Evolutionary conservation across 352 stramenopile genomes (phyloP).

Genomic region (Globisporangium paddicum): DNA sequence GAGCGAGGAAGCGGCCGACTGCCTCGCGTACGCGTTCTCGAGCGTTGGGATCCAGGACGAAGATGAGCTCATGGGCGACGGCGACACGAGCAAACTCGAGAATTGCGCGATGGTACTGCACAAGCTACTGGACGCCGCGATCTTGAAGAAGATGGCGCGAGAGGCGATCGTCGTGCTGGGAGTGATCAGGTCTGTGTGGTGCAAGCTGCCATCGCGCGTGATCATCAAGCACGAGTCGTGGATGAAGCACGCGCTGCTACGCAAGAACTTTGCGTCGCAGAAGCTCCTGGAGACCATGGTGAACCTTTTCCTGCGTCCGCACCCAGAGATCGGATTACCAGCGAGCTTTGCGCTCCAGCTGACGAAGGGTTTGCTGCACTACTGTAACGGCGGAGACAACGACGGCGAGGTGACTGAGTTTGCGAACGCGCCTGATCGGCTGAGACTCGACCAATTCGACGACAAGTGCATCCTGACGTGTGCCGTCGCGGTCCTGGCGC

Average conservation of each 20-base stretch:
- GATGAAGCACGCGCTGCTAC: slow-evolving; percentile 24
- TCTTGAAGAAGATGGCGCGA: slow-evolving; percentile 10
- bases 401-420: slow-evolving; percentile 7
- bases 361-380: slow-evolving; percentile 26
- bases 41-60: slow-evolving; percentile 10
- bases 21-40: slow-evolving; percentile 13
- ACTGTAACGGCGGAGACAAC: slow-evolving; percentile 26
- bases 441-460: slow-evolving; percentile 23
- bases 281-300: slow-evolving; percentile 29
- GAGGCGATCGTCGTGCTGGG: slow-evolving; percentile 14
- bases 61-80: slow-evolving; percentile 15
- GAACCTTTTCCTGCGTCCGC: slow-evolving; percentile 27
- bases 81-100: slow-evolving; percentile 14
- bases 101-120: slow-evolving; percentile 21
- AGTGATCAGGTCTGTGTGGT: slow-evolving; percentile 16
- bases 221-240: slow-evolving; percentile 19
- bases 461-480: slow-evolving; percentile 31
- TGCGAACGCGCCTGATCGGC: slow-evolving; percentile 2
- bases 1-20: slow-evolving; percentile 17
- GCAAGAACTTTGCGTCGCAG: slow-evolving; percentile 13
- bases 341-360: slow-evolving; percentile 23
- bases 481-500: slow-evolving; percentile 23
- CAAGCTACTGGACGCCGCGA: slow-evolving; percentile 19
- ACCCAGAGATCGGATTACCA: slow-evolving; percentile 15
- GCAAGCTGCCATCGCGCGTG: slow-evolving; percentile 12